Base-by-base conservation (phyloP, 1,284 basidiomycete species). In the Austropuccinia psidii region DNA sequence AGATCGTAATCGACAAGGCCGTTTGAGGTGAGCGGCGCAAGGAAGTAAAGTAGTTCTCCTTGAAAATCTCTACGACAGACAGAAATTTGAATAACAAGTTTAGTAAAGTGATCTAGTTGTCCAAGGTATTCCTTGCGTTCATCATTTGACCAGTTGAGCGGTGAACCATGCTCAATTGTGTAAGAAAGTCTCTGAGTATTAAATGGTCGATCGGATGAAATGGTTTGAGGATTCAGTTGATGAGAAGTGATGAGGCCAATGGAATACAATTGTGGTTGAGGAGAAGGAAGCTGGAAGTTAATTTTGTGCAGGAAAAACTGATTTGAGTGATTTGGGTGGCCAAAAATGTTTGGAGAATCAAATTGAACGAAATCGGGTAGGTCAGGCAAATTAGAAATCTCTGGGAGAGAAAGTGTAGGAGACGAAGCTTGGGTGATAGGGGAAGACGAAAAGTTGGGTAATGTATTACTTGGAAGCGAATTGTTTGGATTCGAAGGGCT, bases 1-100 rank as follows among this genome's bases (percentile, higher is more conserved):
- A 66, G 33, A 19, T 52, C 33, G 47, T 47, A 66, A 52, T 66
- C 64, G 27, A 66, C 64, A 39, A 45, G 31, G 21, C 21, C 15
- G 35, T 49, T 47, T 27, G 19, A 21, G 9, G 21, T 8, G 19
- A 66, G 35, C 9, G 64, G 29, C 9, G 29, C 64, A 15, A 66
- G 21, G 7, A 66, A 49, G 19, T 33, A 66, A 4, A 50, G 29
- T 37, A 66, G 27, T 2, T 52, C 19, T 1, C 64, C 64, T 17
- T 39, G 21, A 35, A 52, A 66, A 11, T 7, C 49, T 35, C 29
- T 45, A n/a, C 64, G 47, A 52, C 24, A 52, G 21, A 66, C 13
- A 24, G 64, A 15, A 31, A 47, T 47, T 66, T 66, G 64, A 35
- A 66, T 66, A 4, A 39, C 45, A 13, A 50, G 21, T 19, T 29